Evolutionary conservation across 257 asterid genomes (phyloP).

Genomic region (Capsicum baccatum): DNA sequence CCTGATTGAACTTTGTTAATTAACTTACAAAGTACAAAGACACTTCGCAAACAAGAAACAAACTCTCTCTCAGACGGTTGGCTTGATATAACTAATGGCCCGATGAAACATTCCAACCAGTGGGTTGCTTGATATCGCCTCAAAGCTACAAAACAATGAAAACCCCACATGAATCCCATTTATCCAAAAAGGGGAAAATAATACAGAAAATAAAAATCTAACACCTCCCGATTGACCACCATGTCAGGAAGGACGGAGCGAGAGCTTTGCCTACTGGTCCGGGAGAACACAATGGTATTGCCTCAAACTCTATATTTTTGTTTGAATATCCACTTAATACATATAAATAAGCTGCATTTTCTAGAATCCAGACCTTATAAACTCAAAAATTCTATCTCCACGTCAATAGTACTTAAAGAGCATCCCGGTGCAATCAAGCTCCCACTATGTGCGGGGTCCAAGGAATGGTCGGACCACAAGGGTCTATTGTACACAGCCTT

Average conservation of each 20-base stretch:
- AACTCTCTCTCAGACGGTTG: constrained; percentile 84
- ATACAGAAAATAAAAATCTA: background rate
- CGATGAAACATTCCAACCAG: constrained; percentile 86
- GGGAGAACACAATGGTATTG: background rate
- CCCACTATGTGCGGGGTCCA: no score
- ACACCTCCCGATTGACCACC: background rate
- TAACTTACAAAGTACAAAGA: constrained; percentile 78
- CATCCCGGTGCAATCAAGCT: no score
- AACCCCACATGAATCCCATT: no score
- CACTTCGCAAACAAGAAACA: constrained; percentile 89
- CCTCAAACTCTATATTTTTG: background rate
- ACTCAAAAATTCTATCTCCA: background rate
- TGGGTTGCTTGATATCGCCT: constrained; percentile 88
- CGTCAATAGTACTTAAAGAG: background rate
- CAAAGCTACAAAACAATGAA: constrained; percentile 54
- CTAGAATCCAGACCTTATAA: background rate
- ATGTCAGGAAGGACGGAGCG: background rate
- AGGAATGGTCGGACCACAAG: no score
- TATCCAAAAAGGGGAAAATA: background rate
- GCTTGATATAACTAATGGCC: constrained; percentile 80
- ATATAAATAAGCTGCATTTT: background rate
- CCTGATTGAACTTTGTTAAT: constrained; percentile 86
- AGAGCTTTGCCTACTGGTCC: background rate
- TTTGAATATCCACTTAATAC: background rate
- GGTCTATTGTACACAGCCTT: no score